Percentiles rank a stretch among this genome's conserved stretches.
phyloP scores from a whole-genome alignment of 2,329 filamentous ascomycete species.

The Zymoseptoria crescenta region DNA sequence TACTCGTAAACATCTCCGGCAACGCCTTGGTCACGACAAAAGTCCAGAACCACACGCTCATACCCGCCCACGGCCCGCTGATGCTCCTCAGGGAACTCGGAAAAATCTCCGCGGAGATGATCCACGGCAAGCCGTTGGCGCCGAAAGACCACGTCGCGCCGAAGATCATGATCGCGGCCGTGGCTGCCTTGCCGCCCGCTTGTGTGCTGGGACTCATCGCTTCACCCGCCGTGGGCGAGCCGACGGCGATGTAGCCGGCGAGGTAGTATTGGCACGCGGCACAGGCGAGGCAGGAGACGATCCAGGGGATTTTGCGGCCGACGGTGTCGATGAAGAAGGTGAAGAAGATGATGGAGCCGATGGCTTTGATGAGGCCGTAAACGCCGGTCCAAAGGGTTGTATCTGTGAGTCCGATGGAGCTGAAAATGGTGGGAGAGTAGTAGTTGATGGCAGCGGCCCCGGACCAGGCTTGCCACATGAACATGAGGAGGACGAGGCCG shows the following conservation, averaged over 20 bases:
- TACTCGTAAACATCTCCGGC: constrained; percentile 34
- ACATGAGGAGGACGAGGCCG: constrained; percentile 34
- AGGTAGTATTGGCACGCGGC: constrained; percentile 33
- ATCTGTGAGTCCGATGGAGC: constrained; percentile 29
- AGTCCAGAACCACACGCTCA: constrained; percentile 31
- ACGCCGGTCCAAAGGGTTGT: constrained; percentile 32
- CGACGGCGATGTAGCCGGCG: constrained; percentile 31
- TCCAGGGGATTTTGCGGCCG: constrained; percentile 33
- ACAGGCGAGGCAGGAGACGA: constrained; percentile 30
- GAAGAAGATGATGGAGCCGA: constrained; percentile 32
- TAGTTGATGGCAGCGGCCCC: constrained; percentile 34
- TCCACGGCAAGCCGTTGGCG: constrained; percentile 37
- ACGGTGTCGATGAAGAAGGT: constrained; percentile 32
- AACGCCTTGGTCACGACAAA: constrained; percentile 35
- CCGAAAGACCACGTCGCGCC: constrained; percentile 34
- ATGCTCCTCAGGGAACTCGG: constrained; percentile 33
- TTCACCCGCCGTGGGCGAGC: constrained; percentile 25
- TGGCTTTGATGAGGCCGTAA: constrained; percentile 33
- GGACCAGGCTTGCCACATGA: constrained; percentile 32
- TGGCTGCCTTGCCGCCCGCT: constrained; percentile 33
- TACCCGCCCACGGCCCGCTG: constrained; percentile 32
- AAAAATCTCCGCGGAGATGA: constrained; percentile 39
- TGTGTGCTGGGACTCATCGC: constrained; percentile 28
- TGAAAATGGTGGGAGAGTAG: constrained; percentile 31
- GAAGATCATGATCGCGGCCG: constrained; percentile 36